These are phyloP conservation scores for Aspergillus taichungensis DNA, from an alignment of 495 filamentous ascomycete species.

Conservation along the genomic window DNA sequence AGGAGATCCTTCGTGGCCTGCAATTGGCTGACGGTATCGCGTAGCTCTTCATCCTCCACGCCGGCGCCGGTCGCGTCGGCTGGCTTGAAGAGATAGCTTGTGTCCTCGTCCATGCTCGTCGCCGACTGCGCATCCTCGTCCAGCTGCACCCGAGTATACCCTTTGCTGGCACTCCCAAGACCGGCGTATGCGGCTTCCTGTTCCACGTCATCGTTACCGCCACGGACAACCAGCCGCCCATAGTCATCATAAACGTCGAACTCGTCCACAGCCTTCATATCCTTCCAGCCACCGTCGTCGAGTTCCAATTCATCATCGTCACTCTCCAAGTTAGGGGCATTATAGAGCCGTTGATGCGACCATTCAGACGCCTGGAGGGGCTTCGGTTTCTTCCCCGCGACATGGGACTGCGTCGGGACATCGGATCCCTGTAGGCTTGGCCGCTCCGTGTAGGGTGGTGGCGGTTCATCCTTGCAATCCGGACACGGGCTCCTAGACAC, in stretches of 20 bases:
- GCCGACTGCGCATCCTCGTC: constrained; percentile 91
- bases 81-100: constrained; percentile 85
- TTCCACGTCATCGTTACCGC: constrained; percentile 61
- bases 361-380: constrained; percentile 58
- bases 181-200: constrained; percentile 63
- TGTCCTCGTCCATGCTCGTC: constrained; percentile 96
- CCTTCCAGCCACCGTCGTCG: constrained; percentile 65
- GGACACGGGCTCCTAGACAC: not conserved
- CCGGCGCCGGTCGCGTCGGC: constrained; percentile 47
- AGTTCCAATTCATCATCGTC: constrained; percentile 30
- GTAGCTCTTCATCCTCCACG: constrained; percentile 68
- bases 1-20: constrained; percentile 93
- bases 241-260: constrained; percentile 95
- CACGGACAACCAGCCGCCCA: constrained; percentile 73
- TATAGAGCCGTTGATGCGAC: constrained; percentile 78
- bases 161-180: constrained; percentile 81
- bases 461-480: constrained; percentile 5
- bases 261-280: constrained; percentile 85
- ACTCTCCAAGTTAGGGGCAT: constrained; percentile 39
- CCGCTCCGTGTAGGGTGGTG: constrained; percentile 15
- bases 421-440: constrained; percentile 1
- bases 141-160: constrained; percentile 85
- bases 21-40: constrained; percentile 81
- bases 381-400: constrained; percentile 14
- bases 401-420: constrained; percentile 6